A percentile compares a stretch with the other conserved stretches of the same genome.
These are phyloP conservation scores for Syncephalastrum sp. DNA, from an alignment of 371 early-diverging fungal genomes.

Conservation along the genomic window DNA sequence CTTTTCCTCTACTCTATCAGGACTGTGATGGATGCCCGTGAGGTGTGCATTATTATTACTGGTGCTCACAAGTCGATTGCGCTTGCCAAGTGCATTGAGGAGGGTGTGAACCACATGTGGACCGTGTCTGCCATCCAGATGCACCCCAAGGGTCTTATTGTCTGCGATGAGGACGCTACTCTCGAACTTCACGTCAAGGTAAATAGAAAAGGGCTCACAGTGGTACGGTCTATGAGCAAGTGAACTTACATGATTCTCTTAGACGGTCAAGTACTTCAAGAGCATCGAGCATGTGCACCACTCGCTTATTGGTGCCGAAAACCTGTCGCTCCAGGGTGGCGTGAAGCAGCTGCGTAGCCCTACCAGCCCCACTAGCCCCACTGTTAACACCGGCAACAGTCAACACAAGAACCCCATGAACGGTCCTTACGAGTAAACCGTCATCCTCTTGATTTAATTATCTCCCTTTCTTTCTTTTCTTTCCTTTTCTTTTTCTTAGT, in stretches of 20 bases:
- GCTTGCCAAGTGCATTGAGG: conserved; percentile 79
- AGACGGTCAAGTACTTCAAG: conserved; percentile 89
- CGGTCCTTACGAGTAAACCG: conserved; percentile 19
- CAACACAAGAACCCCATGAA: conserved; percentile 17
- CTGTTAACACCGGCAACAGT: neutral
- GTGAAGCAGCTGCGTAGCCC: conserved; percentile 17
- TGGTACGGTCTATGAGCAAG: no score
- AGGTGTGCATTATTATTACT: conserved; percentile 77
- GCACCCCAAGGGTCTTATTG: conserved; percentile 77
- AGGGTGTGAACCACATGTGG: conserved; percentile 84
- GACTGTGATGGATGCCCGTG: conserved; percentile 86
- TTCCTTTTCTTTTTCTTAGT: no score
- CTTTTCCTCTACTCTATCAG: no score
- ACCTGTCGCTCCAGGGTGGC: conserved; percentile 74
- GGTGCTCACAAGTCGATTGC: conserved; percentile 76
- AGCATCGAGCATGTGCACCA: conserved; percentile 87
- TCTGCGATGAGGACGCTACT: conserved; percentile 85
- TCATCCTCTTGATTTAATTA: neutral
- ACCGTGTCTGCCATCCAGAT: conserved; percentile 83
- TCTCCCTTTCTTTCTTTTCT: no score
- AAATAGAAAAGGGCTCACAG: no score
- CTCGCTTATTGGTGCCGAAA: conserved; percentile 77
- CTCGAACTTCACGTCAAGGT: conserved; percentile 77
- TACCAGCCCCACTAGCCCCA: conserved; percentile 4
- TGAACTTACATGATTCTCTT: neutral